Evolutionary conservation across 192 early-diverging fungal genomes (phyloP).

Genomic region (Umbelopsis sp.): DNA sequence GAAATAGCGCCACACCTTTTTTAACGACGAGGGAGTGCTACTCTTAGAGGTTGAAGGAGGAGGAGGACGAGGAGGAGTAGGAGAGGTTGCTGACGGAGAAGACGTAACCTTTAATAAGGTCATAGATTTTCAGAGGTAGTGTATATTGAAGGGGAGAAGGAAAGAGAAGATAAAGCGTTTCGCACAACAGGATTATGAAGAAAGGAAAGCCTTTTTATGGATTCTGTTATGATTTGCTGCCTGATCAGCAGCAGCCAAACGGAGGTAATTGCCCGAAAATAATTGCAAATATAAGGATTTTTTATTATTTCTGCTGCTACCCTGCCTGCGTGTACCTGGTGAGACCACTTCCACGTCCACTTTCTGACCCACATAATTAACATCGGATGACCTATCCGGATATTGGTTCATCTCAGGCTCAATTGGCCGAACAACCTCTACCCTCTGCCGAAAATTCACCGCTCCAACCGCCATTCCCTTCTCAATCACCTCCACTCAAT

Average conservation of each 20-base stretch:
- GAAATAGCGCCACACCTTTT: constrained; percentile 17
- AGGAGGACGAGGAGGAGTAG: no score
- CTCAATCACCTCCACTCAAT: neutral
- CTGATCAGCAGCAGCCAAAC: no score
- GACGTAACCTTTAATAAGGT: constrained; percentile 12
- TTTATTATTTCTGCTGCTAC: no score
- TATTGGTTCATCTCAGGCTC: neutral
- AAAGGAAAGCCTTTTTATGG: no score
- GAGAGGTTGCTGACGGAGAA: neutral
- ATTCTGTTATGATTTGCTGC: no score
- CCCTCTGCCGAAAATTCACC: neutral
- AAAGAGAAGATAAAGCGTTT: neutral
- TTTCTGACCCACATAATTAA: neutral
- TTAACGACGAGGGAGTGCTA: neutral
- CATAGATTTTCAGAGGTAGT: neutral
- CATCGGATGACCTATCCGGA: constrained; percentile 1
- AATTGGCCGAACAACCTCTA: neutral
- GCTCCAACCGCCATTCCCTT: neutral
- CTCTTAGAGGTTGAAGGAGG: neutral
- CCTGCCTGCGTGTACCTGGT: no score
- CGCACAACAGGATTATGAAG: neutral
- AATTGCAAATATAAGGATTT: no score
- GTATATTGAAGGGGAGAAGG: neutral
- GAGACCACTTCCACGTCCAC: no score
- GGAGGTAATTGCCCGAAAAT: no score